Evolutionary conservation across 2,329 filamentous ascomycete species (phyloP).

Genomic region (Colletotrichum tamarilloi): DNA sequence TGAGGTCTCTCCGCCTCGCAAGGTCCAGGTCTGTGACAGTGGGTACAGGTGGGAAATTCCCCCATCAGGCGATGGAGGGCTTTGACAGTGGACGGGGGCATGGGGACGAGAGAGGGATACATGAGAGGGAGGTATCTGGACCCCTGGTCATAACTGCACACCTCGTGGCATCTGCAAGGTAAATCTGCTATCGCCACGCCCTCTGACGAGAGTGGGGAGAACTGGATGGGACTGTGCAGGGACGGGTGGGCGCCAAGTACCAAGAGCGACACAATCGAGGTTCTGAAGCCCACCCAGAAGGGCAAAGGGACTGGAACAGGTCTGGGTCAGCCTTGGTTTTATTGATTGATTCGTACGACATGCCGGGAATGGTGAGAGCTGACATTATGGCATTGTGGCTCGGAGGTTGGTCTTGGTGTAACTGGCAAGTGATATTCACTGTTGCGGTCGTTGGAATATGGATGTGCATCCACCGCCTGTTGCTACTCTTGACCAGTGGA

Average conservation of each 20-base stretch:
- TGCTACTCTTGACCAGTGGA: background rate
- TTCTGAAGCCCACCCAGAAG: conserved; percentile 6
- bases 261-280: background rate
- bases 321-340: background rate
- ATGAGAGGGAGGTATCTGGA: conserved; percentile 32
- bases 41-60: conserved; percentile 35
- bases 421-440: background rate
- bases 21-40: conserved; percentile 38
- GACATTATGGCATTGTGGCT: background rate
- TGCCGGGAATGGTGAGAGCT: background rate
- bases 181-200: conserved; percentile 34
- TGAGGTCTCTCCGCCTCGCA: conserved; percentile 36
- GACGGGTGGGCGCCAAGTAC: background rate
- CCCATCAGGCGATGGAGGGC: conserved; percentile 38
- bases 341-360: background rate
- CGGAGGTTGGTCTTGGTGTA: background rate
- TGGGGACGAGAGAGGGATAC: conserved; percentile 30
- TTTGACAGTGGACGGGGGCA: conserved; percentile 38
- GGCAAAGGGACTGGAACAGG: background rate
- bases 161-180: conserved; percentile 36
- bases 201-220: conserved; percentile 11
- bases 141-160: conserved; percentile 34
- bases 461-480: background rate
- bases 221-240: conserved; percentile 3
- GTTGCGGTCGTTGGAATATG: no score